A percentile compares a stretch with the other conserved stretches of the same genome.
Conservation (phyloP, 225 moss, liverwort and hornwort genomes). For the Neckera pumila region DNA sequence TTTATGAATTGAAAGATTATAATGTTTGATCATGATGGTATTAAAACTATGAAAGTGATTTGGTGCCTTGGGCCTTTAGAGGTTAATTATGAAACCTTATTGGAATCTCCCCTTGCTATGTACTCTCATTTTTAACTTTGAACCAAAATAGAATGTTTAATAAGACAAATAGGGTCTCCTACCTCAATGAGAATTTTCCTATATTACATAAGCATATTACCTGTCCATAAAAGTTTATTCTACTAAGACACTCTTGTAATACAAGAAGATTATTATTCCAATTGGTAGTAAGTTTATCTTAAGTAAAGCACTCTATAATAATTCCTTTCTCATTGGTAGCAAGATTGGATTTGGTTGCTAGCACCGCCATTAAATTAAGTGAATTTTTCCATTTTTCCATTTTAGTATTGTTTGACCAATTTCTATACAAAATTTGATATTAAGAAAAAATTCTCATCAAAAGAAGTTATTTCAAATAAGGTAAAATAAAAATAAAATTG, state of each 20-base stretch:
- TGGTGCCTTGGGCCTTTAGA: no score
- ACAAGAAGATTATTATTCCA: not conserved
- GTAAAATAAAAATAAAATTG: accelerated
- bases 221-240: not conserved
- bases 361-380: not conserved
- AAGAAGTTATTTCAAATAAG: not conserved
- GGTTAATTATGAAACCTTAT: no score
- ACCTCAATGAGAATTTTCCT: accelerated
- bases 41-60: no score
- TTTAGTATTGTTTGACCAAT: not conserved
- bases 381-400: accelerated
- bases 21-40: no score
- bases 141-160: no score
- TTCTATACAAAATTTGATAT: not conserved
- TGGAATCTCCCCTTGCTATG: no score
- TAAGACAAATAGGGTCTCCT: no score
- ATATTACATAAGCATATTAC: not conserved
- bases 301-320: accelerated
- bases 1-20: no score
- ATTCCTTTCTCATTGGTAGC: not conserved
- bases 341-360: not conserved
- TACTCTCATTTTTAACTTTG: no score
- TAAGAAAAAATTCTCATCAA: no score
- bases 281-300: not conserved
- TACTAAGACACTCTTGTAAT: not conserved